A percentile compares a stretch with the other conserved stretches of the same genome.
Conservation (phyloP, 768 basidiomycete genomes). For the Mycena filopes region DNA sequence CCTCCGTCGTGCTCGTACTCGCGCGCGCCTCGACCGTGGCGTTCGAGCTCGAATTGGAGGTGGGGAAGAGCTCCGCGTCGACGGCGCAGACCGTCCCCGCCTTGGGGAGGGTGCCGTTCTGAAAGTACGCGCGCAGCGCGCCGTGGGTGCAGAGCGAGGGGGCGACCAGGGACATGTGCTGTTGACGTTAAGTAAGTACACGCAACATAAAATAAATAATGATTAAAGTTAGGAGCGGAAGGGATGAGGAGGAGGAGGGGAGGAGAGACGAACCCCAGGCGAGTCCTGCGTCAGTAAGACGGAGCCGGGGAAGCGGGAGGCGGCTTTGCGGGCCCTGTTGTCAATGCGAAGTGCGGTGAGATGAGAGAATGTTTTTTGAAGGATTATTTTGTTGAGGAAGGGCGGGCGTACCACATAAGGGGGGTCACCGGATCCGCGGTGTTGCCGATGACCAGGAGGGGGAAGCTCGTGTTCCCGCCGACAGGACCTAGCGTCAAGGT, state of each 20-base stretch:
- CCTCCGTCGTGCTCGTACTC: background rate
- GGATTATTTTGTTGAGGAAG: too few relatives aligned
- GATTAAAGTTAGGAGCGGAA: background rate
- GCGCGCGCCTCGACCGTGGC: background rate
- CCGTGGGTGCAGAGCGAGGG: constrained; percentile 35
- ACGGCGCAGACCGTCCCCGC: constrained; percentile 38
- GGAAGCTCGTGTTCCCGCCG: constrained; percentile 35
- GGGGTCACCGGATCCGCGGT: constrained; percentile 37
- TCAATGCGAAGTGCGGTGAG: background rate
- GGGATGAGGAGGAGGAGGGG: background rate
- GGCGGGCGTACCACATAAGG: constrained; percentile 21
- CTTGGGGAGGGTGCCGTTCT: constrained; percentile 39
- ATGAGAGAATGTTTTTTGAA: background rate
- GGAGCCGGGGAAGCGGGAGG: constrained; percentile 26
- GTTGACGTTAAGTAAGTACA: too few relatives aligned
- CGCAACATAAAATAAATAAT: too few relatives aligned
- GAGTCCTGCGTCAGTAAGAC: constrained; percentile 33
- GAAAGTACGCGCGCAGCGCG: constrained; percentile 37
- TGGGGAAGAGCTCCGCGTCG: constrained; percentile 32
- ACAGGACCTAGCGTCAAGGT: constrained; percentile 23
- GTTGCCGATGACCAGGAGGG: constrained; percentile 39
- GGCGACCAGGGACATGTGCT: constrained; percentile 35
- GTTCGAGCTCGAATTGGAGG: background rate
- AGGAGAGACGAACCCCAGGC: constrained; percentile 25
- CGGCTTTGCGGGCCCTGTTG: constrained; percentile 23